Evolutionary conservation across 352 stramenopile genomes (phyloP), one percentile per base, ranked within the genome.

Genomic region (Pythium chondricola): DNA sequence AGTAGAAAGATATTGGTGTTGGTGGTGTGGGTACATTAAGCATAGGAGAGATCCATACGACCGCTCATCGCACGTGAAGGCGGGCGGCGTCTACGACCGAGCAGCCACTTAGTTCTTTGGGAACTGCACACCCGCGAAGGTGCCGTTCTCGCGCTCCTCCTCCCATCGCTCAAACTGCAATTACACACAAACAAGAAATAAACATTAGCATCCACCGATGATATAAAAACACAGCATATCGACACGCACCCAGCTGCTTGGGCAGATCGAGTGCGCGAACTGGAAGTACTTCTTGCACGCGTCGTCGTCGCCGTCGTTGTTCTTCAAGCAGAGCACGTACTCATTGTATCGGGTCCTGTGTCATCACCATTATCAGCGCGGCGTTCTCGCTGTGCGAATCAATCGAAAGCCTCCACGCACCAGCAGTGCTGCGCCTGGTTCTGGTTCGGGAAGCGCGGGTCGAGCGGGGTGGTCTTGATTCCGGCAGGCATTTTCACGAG

Each of bases 291-390:
- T 81, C 66, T 91, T 82, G 74, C 83, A 94, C 43, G 86, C 74
- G 56, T 97, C 90, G 56, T 97, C 92, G 58, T 98, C 94, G 36
- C 81, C 83, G 49, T 94, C 84, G 52, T 94, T 97, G 61, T 93
- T 91, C 77, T 98, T 98, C 43, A 97, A 57, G 75, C 95, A 98
- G 39, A 98, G 65, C 27, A 98, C 82, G 75, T 90, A 98, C 76
- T 98, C 94, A 66, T 98, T 98, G 89, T 98, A 98, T 40, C 84
- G 77, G 51, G 83, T 95, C 86, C 81, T 90, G 43, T 13, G 36
- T 39, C 11, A 51, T 13, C 31, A 20, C 43, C 1, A 32, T 10
- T 37, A n/a, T n/a, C n/a, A n/a, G n/a, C n/a, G n/a, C n/a, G n/a
- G n/a, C n/a, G n/a, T n/a, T n/a, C n/a, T n/a, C n/a, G n/a, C n/a